Evolutionary conservation across 1,139 yeast genomes (phyloP), one percentile per base, ranked within the genome.

Genomic region (Suhomyces terraborum): DNA sequence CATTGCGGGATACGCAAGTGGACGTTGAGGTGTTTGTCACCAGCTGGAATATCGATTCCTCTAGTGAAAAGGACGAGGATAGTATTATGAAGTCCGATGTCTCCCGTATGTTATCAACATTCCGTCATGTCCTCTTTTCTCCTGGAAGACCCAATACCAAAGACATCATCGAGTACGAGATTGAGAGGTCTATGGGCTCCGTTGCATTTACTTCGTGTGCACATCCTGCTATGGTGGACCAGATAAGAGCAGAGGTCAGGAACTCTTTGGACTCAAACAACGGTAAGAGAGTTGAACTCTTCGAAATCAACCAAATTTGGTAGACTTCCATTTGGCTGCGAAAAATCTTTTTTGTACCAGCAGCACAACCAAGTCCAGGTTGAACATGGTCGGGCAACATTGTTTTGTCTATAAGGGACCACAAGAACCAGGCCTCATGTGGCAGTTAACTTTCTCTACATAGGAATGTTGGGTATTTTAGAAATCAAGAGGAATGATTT

Each of bases 171-270:
- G 48, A 48, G 6, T 45, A 59, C 4, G 75, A 69, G 35, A 60
- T 77, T 22, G 36, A 52, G 31, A 49, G 58, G 31, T 39, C 60
- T 29, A 48, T 65, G 3, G 27, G 18, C 4, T 38, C 48, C 8
- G 20, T 75, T 19, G 75, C 75, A 9, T 67, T 72, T 49, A 67
- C 73, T 17, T 62, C 73, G 1, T 77, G 81, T 55, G 79, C 77
- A 0, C 78, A 74, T 46, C 74, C 78, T 10, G 57, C 58, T 12
- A 66, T 75, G 73, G 73, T 67, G 30, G 88, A 82, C 58, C 70
- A 69, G 9, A 22, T 46, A 32, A 28, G 49, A 13, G 29, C 10
- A 5, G 22, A 32, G 16, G 36, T 40, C 2, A 23, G 34, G 5
- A 17, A 26, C 4, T 12, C 13, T 10, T 32, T 45, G 33, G 36